Conservation (phyloP, 805 yeast species). For the Millerago galiae region DNA sequence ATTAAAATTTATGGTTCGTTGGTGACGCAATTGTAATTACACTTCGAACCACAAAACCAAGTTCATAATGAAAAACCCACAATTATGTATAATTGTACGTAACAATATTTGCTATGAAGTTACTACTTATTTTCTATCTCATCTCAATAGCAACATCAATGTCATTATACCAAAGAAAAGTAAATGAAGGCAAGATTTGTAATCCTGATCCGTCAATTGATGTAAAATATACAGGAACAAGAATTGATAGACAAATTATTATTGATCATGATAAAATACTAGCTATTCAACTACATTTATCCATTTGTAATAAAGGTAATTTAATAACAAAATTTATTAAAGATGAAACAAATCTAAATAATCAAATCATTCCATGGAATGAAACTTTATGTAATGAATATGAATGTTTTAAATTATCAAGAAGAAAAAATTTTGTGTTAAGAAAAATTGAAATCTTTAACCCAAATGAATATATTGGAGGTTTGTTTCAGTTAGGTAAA, state of each 20-base stretch:
- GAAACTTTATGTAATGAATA: slow-evolving; percentile 8
- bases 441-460: slow-evolving; percentile 34
- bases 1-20: no score
- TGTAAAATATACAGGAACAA: slow-evolving; percentile 10
- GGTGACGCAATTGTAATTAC: no score
- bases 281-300: slow-evolving; percentile 8
- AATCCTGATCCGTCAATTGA: slow-evolving; percentile 6
- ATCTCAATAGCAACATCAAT: not conserved
- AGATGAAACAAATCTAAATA: slow-evolving; percentile 2
- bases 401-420: slow-evolving; percentile 41
- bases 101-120: not conserved
- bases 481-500: slow-evolving; percentile 35
- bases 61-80: no score
- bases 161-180: not conserved
- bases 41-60: no score
- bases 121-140: not conserved
- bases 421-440: slow-evolving; percentile 38
- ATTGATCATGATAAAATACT: slow-evolving; percentile 1
- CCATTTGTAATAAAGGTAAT: slow-evolving; percentile 11
- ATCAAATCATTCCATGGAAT: slow-evolving; percentile 15
- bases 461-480: slow-evolving; percentile 47
- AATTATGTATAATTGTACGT: not conserved
- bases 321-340: slow-evolving; percentile 5
- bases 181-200: slow-evolving; percentile 8
- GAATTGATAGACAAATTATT: slow-evolving; percentile 12